Percentiles rank a stretch among this genome's conserved stretches.
Evolutionary conservation across 2,329 filamentous ascomycete genomes (phyloP).

Genomic region (Colletotrichum agaves): DNA sequence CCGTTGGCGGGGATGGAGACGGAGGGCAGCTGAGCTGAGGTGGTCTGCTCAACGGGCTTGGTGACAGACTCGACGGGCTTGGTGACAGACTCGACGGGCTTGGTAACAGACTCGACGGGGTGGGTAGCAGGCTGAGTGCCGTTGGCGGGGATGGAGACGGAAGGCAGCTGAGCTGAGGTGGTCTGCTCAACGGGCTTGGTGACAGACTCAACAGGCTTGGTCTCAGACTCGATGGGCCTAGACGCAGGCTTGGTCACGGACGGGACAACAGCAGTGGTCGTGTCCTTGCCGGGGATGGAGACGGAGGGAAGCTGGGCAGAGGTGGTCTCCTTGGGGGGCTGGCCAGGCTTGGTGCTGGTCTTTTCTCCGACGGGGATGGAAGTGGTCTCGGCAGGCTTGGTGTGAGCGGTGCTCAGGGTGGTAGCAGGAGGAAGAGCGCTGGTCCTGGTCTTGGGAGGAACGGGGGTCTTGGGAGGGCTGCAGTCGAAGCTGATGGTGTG

Average conservation of each 20-base stretch:
- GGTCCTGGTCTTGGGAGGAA: constrained; percentile 33
- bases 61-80: constrained; percentile 20
- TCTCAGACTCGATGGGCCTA: constrained; percentile 20
- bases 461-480: constrained; percentile 40
- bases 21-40: constrained; percentile 29
- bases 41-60: constrained; percentile 38
- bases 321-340: constrained; percentile 19
- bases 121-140: constrained; percentile 36
- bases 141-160: constrained; percentile 25
- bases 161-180: constrained; percentile 13
- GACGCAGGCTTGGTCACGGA: constrained; percentile 31
- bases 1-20: constrained; percentile 19
- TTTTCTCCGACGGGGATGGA: constrained; percentile 38
- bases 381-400: constrained; percentile 36
- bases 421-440: constrained; percentile 27
- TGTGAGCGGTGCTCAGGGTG: constrained; percentile 36
- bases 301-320: constrained; percentile 19
- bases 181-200: constrained; percentile 34
- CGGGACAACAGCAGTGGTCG: constrained; percentile 28
- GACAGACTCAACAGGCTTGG: constrained; percentile 10
- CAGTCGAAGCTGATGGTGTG: constrained; percentile 83
- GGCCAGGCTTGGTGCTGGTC: constrained; percentile 37
- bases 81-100: constrained; percentile 29
- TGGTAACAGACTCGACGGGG: constrained; percentile 33
- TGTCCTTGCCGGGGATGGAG: constrained; percentile 33